Evolutionary conservation across 2,329 filamentous ascomycete species (phyloP).

Genomic region (Penicillium sp.): DNA sequence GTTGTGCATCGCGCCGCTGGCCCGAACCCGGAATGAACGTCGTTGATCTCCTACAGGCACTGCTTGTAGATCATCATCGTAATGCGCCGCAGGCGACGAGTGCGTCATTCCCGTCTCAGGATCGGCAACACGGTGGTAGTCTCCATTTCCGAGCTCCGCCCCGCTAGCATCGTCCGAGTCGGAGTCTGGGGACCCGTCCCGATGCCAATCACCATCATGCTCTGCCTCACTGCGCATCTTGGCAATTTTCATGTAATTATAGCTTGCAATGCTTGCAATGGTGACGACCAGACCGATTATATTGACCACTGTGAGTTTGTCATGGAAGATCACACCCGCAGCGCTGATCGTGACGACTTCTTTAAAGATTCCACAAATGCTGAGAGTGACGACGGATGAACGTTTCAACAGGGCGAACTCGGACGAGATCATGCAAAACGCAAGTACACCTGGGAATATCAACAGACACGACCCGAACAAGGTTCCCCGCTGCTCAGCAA

Average conservation of each 20-base stretch:
- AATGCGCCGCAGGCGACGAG: conserved; percentile 14
- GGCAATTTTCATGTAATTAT: conserved; percentile 92
- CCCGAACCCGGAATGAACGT: conserved; percentile 36
- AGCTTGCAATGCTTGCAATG: conserved; percentile 79
- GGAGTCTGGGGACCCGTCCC: conserved; percentile 28
- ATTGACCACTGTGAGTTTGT: conserved; percentile 84
- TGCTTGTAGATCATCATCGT: conserved; percentile 29
- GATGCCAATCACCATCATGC: conserved; percentile 38
- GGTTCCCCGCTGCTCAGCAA: conserved; percentile 69
- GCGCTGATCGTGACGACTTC: conserved; percentile 95
- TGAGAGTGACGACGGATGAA: conserved; percentile 92
- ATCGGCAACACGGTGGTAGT: conserved; percentile 30
- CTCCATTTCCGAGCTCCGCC: conserved; percentile 25
- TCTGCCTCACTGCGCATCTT: conserved; percentile 81
- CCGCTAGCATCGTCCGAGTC: conserved; percentile 31
- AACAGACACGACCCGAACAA: conserved; percentile 70
- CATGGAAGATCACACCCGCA: conserved; percentile 84
- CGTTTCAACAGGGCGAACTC: conserved; percentile 95
- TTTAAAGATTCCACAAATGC: conserved; percentile 98
- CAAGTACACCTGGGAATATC: conserved; percentile 85
- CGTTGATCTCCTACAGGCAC: conserved; percentile 28
- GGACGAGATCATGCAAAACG: conserved; percentile 94
- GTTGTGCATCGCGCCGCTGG: conserved; percentile 33
- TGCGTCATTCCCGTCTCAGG: conserved; percentile 26
- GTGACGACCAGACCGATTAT: conserved; percentile 85